These are phyloP conservation scores for Trypanosoma theileri DNA, from an alignment of 208 protist species.

Conservation along the genomic window DNA sequence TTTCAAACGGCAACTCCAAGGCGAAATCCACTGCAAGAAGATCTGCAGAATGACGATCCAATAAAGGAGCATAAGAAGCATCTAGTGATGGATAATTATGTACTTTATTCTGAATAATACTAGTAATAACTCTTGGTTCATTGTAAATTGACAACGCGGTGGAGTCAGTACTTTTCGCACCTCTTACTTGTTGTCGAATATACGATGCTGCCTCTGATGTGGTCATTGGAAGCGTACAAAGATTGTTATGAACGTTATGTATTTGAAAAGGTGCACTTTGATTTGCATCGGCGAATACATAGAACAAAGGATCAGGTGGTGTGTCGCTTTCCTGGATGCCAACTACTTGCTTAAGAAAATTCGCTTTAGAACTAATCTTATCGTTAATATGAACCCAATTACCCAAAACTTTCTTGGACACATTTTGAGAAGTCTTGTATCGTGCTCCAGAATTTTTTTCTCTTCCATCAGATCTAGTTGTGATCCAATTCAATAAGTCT, in stretches of 20 bases:
- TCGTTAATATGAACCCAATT: conserved; percentile 4
- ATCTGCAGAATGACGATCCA: conserved; percentile 14
- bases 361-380: neutral
- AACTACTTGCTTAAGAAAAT: conserved; percentile 4
- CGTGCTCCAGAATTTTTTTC: too few species aligned
- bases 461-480: too few species aligned
- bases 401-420: neutral
- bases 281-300: neutral
- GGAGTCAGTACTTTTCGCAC: neutral
- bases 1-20: neutral
- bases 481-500: conserved; percentile 12
- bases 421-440: neutral
- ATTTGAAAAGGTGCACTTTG: neutral
- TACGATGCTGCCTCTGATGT: conserved; percentile 19
- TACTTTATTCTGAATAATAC: too few species aligned
- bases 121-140: neutral
- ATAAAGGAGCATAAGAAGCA: neutral
- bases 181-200: neutral
- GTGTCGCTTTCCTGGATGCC: neutral
- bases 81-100: neutral
- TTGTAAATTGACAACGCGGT: neutral
- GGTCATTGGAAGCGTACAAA: conserved; percentile 15
- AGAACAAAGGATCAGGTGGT: neutral
- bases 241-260: neutral
- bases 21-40: conserved; percentile 26